These are phyloP conservation scores for Calamus simplicifolius DNA, from an alignment of 176 grass and related monocot species.

Conservation along the genomic window DNA sequence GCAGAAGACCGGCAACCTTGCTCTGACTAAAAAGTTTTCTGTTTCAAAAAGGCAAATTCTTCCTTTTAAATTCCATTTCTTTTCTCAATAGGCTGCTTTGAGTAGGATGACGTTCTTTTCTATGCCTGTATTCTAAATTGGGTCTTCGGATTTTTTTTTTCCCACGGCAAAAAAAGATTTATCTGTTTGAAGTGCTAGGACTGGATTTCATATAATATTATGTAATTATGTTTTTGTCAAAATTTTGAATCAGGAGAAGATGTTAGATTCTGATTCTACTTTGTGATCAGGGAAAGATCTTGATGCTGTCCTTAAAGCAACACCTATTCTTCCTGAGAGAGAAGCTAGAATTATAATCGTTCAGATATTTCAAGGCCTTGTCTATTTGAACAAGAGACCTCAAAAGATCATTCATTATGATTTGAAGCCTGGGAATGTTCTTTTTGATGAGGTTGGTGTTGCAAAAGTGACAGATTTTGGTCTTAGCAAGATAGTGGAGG, in stretches of 20 bases:
- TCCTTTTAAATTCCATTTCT: too few relatives aligned
- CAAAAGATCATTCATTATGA: constrained; percentile 99
- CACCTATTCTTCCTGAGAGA: constrained; percentile 93
- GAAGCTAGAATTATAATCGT: constrained; percentile 98
- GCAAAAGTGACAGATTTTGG: constrained; percentile 99
- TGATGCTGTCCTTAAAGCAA: constrained; percentile 91
- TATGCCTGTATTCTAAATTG: not conserved
- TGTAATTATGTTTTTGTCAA: too few relatives aligned
- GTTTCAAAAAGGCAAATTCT: too few relatives aligned
- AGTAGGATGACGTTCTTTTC: too few relatives aligned
- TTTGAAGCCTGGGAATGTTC: constrained; percentile 95
- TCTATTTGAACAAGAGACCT: constrained; percentile 95
- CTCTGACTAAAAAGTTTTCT: too few relatives aligned
- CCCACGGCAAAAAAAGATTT: not conserved
- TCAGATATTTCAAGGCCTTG: constrained; percentile 96
- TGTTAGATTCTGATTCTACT: constrained; percentile 17
- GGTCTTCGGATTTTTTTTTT: not conserved
- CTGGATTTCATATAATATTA: too few relatives aligned
- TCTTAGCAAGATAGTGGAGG: constrained; percentile 98
- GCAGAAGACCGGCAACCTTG: too few relatives aligned
- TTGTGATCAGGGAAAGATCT: constrained; percentile 83
- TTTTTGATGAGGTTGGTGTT: constrained; percentile 91
- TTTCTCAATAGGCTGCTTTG: too few relatives aligned
- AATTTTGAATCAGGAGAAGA: too few relatives aligned
- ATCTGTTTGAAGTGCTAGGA: too few relatives aligned